Evolutionary conservation across 1,139 yeast species (phyloP).

Genomic region (Blastobotrys raffinosifermentans): DNA sequence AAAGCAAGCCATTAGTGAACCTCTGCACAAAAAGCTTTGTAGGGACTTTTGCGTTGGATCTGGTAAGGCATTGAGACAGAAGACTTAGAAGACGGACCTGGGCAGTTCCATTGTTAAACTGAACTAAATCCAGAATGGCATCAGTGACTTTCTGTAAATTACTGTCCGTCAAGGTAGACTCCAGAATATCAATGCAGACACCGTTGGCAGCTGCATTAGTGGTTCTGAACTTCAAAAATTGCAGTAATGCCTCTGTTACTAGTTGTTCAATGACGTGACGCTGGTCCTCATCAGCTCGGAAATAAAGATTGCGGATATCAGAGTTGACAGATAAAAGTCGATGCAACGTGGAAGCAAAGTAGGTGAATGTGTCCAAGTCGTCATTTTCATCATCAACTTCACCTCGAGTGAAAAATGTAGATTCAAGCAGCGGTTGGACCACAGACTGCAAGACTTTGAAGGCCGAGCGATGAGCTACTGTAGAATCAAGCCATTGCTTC

Average conservation of each 20-base stretch:
- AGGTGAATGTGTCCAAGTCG: constrained; percentile 56
- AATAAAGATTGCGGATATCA: constrained; percentile 22
- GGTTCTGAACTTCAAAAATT: background rate
- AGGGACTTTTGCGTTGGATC: constrained; percentile 1
- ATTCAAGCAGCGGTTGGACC: constrained; percentile 42
- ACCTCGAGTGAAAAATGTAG: constrained; percentile 4
- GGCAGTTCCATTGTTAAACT: constrained; percentile 6
- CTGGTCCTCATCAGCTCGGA: constrained; percentile 40
- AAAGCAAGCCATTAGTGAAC: constrained; percentile 15
- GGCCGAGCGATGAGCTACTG: constrained; percentile 48
- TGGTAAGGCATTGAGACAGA: constrained; percentile 7
- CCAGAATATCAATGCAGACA: background rate
- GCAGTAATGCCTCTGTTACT: background rate
- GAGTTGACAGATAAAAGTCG: constrained; percentile 45
- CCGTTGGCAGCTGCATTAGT: background rate
- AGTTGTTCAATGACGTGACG: constrained; percentile 25
- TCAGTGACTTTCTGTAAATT: background rate
- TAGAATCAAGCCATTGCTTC: constrained; percentile 51
- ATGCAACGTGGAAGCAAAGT: constrained; percentile 48
- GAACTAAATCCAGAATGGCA: background rate
- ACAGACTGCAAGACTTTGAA: constrained; percentile 55
- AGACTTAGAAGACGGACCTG: constrained; percentile 9
- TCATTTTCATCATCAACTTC: constrained; percentile 36
- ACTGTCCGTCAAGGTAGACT: background rate
- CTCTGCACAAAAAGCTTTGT: constrained; percentile 42